phyloP scores from a whole-genome alignment of 148 eudicot genomes.

The Simmondsia chinensis region DNA sequence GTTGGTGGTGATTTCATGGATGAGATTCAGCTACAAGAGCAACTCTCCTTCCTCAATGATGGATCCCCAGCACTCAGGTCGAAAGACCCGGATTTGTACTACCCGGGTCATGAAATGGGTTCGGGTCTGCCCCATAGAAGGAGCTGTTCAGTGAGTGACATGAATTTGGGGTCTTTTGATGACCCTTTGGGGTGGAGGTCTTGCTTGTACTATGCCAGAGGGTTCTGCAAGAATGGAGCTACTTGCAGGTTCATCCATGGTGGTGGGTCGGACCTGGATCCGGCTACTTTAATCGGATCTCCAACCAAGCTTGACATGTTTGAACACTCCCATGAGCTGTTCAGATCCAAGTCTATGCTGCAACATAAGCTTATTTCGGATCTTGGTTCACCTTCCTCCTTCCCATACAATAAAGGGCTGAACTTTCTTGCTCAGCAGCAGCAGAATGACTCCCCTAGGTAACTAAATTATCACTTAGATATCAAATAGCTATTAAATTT shows the following conservation, averaged over 20 bases:
- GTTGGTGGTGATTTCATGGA: conserved; percentile 35
- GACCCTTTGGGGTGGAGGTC: conserved; percentile 75
- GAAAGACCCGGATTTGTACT: conserved; percentile 25
- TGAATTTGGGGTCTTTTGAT: conserved; percentile 33
- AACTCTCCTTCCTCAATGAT: conserved; percentile 54
- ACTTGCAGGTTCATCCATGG: conserved; percentile 69
- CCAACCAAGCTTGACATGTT: conserved; percentile 51
- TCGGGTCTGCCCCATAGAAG: conserved; percentile 36
- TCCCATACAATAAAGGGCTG: conserved; percentile 45
- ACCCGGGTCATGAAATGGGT: conserved; percentile 20
- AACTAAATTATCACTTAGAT: neutral
- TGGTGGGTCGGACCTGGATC: conserved; percentile 20
- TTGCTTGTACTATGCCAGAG: conserved; percentile 73
- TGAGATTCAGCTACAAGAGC: conserved; percentile 68
- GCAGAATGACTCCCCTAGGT: conserved; percentile 65
- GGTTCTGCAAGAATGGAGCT: conserved; percentile 84
- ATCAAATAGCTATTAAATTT: too few species aligned
- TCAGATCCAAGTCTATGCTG: conserved; percentile 66
- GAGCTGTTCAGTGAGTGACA: conserved; percentile 72
- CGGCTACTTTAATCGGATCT: conserved; percentile 29
- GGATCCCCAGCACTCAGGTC: conserved; percentile 11
- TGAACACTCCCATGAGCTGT: conserved; percentile 69
- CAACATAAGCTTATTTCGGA: conserved; percentile 37
- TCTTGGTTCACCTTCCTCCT: conserved; percentile 21
- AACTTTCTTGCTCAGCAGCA: conserved; percentile 59